Conservation (phyloP, 352 stramenopile genomes). For the Globisporangium spiculum region DNA sequence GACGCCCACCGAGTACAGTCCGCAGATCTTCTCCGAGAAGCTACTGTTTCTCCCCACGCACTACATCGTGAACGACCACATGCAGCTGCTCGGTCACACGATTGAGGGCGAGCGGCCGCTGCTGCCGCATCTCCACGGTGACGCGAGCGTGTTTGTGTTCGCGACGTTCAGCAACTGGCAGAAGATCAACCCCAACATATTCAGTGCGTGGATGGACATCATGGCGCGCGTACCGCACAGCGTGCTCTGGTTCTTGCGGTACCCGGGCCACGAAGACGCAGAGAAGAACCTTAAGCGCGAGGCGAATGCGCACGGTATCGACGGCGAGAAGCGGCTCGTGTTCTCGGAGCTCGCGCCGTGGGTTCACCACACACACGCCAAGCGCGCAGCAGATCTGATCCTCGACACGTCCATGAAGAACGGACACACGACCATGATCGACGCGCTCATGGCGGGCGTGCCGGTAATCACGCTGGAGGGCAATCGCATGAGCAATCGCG, state of each 20-base stretch:
- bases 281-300: constrained; percentile 47
- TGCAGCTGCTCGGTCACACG: constrained; percentile 68
- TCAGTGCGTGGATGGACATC: constrained; percentile 80
- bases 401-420: constrained; percentile 86
- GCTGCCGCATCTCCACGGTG: constrained; percentile 12
- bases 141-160: constrained; percentile 50
- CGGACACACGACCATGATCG: constrained; percentile 77
- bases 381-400: constrained; percentile 66
- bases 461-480: constrained; percentile 71
- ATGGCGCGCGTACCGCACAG: constrained; percentile 57
- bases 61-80: constrained; percentile 86
- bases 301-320: constrained; percentile 48
- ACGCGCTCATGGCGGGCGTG: constrained; percentile 76
- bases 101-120: constrained; percentile 29
- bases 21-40: constrained; percentile 62
- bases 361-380: constrained; percentile 77
- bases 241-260: constrained; percentile 77
- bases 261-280: constrained; percentile 47
- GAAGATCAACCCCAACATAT: constrained; percentile 81
- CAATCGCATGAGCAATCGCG: constrained; percentile 66
- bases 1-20: constrained; percentile 38
- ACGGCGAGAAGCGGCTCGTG: constrained; percentile 46
- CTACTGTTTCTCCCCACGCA: constrained; percentile 63
- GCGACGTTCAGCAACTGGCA: constrained; percentile 87
- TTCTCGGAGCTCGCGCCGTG: constrained; percentile 60